These are phyloP conservation scores for Apiospora arundinis DNA, from an alignment of 2,329 filamentous ascomycete species.

Conservation along the genomic window DNA sequence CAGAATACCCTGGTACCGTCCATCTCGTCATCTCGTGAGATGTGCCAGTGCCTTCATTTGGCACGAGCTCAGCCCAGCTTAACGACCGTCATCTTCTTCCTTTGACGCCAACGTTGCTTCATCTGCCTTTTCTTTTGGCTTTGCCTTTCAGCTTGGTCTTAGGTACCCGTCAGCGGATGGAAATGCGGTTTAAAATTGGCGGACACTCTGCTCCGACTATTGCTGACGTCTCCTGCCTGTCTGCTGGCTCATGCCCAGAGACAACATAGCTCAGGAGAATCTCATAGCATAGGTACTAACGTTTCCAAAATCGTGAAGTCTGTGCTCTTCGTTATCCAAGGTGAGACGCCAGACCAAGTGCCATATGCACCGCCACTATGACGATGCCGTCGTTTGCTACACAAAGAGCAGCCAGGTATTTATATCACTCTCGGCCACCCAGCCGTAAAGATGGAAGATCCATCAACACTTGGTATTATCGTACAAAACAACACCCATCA, in stretches of 20 bases:
- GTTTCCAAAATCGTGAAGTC: conserved; percentile 16
- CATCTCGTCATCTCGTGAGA: not conserved
- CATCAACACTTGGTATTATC: not conserved
- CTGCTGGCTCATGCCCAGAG: not conserved
- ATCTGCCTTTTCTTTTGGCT: not conserved
- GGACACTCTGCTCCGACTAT: not conserved
- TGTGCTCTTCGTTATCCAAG: conserved; percentile 6
- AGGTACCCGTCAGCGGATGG: not conserved
- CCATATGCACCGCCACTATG: conserved; percentile 7
- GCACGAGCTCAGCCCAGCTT: conserved; percentile 4
- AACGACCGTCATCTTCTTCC: not conserved
- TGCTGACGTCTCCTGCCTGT: not conserved
- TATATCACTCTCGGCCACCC: not conserved
- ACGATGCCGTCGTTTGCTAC: conserved; percentile 13
- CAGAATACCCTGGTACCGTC: not conserved
- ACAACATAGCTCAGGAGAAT: not conserved
- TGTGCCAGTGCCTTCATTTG: not conserved
- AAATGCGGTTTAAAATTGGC: conserved; percentile 12
- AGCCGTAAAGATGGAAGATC: not conserved
- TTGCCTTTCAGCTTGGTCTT: not conserved
- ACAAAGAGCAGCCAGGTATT: not conserved
- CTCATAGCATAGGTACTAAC: conserved; percentile 1
- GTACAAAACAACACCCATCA: not conserved
- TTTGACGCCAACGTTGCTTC: not conserved
- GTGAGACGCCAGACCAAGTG: conserved; percentile 1